Evolutionary conservation across 345 rosid species (phyloP).

Genomic region (Gossypium mustelinum): DNA sequence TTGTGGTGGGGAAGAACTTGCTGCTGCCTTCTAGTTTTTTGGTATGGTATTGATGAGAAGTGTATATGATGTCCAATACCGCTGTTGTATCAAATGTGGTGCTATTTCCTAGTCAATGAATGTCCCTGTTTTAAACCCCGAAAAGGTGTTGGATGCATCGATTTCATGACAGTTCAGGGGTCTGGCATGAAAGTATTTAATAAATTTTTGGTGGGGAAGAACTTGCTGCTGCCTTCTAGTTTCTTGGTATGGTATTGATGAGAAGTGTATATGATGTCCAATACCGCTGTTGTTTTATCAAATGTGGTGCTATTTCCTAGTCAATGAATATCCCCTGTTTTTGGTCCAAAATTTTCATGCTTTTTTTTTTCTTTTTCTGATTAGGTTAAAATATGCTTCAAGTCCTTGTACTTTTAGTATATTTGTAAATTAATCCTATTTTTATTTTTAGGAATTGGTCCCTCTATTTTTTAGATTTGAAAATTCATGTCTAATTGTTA

Average conservation of each 20-base stretch:
- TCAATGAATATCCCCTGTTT: background rate
- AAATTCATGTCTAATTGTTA: no score
- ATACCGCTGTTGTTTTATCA: background rate
- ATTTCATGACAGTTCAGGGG: background rate
- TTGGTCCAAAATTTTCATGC: no score
- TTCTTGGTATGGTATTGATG: background rate
- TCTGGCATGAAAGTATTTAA: background rate
- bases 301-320: background rate
- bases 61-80: background rate
- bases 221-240: background rate
- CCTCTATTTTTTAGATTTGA: no score
- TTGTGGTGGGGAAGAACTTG: background rate
- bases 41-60: background rate
- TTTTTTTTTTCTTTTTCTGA: no score
- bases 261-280: background rate
- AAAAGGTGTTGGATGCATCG: background rate
- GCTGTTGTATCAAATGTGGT: background rate
- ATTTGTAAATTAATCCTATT: no score
- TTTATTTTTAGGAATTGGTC: no score
- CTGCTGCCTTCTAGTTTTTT: slow-evolving; percentile 5
- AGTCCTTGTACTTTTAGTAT: no score
- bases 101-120: no score
- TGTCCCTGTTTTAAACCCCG: background rate
- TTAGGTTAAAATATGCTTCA: no score
- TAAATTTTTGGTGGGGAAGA: background rate